Evolutionary conservation across 2,329 filamentous ascomycete species (phyloP), one percentile per base, ranked within the genome.

Genomic region (Phyllosticta paracitricarpa): DNA sequence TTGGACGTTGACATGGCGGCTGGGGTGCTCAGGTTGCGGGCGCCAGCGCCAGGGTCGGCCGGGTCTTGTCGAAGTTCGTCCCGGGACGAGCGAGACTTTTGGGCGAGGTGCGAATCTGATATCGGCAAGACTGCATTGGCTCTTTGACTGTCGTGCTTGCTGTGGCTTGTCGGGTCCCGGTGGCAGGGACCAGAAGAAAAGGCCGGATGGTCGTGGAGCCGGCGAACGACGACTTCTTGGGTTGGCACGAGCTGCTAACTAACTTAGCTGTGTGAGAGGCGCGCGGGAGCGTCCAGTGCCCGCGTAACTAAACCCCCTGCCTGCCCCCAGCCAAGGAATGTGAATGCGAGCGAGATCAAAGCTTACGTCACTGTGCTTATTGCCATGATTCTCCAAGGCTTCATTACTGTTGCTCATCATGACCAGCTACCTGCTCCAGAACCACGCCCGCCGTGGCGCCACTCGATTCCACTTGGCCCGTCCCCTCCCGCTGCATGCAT

Each of bases 1-100:
- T 26, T n/a, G 51, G 60, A 51, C 56, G 60, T 33, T 22, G 51
- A 33, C 60, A 56, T 48, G 19, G 59, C 51, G 35, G 35, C 53
- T 17, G 9, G 33, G 48, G 17, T 19, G 35, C 19, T 22, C 53
- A n/a, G 53, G 53, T 22, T n/a, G 54, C n/a, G 28, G 28, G 54
- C 28, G 58, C 51, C 33, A 56, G 53, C 58, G 58, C 28, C n/a
- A 53, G 22, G 33, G 51, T 59, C 58, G 33, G 51, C 52, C 30
- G 33, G 33, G 33, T 40, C 33, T 40, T 12, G 33, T 17, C 10
- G 33, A 17, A 40, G 33, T 12, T 40, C 9, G 33, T 40, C 9
- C 33, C 33, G 14, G 10, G 14, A 5, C 33, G 8, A 9, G 33
- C 33, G 33, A 9, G 4, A 17, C 10, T 40, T 12, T 14, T 17